Evolutionary conservation across 768 basidiomycete species (phyloP).

Genomic region (Tephrocybe sp.): DNA sequence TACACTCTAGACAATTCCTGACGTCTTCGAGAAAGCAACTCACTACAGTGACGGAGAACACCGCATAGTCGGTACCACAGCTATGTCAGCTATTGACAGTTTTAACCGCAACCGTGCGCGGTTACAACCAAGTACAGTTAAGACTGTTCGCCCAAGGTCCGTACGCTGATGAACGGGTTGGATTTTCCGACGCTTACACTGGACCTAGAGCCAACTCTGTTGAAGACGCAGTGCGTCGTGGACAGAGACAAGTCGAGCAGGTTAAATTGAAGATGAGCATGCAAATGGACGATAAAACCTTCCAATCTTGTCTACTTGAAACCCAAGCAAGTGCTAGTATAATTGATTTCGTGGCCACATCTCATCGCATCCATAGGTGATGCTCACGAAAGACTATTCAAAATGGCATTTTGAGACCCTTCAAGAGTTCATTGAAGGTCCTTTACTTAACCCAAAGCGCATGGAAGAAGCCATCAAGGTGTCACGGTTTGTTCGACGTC

Average conservation of each 20-base stretch:
- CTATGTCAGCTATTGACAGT: conserved; percentile 87
- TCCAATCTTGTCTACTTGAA: conserved; percentile 82
- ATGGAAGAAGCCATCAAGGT: conserved; percentile 94
- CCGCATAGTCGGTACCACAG: conserved; percentile 79
- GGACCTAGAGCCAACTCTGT: conserved; percentile 67
- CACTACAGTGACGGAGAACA: conserved; percentile 77
- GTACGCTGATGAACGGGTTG: background rate
- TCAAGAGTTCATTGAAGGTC: conserved; percentile 89
- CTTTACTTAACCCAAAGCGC: conserved; percentile 85
- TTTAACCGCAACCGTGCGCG: conserved; percentile 87
- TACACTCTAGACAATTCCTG: conserved; percentile 68
- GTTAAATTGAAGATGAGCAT: conserved; percentile 86
- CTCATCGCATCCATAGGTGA: conserved; percentile 52
- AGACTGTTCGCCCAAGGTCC: conserved; percentile 66
- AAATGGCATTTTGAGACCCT: conserved; percentile 94
- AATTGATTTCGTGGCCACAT: background rate
- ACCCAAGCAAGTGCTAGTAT: conserved; percentile 62
- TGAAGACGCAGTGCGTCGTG: conserved; percentile 84
- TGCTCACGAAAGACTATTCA: conserved; percentile 82
- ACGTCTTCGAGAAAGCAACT: conserved; percentile 81
- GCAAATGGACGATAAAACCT: conserved; percentile 94
- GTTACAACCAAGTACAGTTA: conserved; percentile 56
- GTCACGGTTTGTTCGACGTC: conserved; percentile 81
- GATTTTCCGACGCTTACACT: background rate
- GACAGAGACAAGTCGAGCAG: conserved; percentile 89